Evolutionary conservation across 2,329 filamentous ascomycete species (phyloP), one percentile per base, ranked within the genome.

Genomic region (Beauveria caledonica): DNA sequence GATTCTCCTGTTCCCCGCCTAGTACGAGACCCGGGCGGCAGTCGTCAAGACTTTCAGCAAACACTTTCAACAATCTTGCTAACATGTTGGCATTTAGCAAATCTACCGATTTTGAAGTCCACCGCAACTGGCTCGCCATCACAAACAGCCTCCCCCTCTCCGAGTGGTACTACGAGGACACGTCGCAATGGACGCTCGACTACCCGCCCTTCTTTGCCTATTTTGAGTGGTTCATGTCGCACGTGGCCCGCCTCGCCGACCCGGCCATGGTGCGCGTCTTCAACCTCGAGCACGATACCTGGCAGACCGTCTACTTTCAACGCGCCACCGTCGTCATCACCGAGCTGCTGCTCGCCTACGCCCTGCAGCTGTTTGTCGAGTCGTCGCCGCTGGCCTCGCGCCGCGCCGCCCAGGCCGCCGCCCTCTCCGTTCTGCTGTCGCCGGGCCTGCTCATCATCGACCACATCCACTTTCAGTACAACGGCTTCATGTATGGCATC

Each of bases 401-500:
- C 69, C 86, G 85, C 49, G 86, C 90, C 52, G 88, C 92, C 11
- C 92, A 97, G 70, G 90, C 89, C 25, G 90, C 89, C 51, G 92
- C 92, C 25, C 80, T 97, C 60, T 97, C 93, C 1, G 86, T 99
- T 62, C 78, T 97, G 3, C 83, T 97, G 13, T 97, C 92, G 0
- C 94, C 94, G 0, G 94, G 93, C 2, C 83, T 99, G 40, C 80
- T 99, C 62, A 95, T 99, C 71, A 97, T 99, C 72, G 94, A 99
- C 70, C 94, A 99, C 72, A 93, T 97, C 65, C 92, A 97, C 73
- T 99, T 99, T 73, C 94, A 99, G 78, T 99, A 99, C 78, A 99
- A 99, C 77, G 93, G 94, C 45, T 92, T 92, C 75, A 85, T 99
- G 75, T 99, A 97, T 72, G 94, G 94, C 42, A 78, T 97, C 48